Percentiles rank a stretch among this genome's conserved stretches.
These are phyloP conservation scores for Dendrocalamus sinicus DNA, from an alignment of 176 grass and related monocot genomes.

Conservation along the genomic window DNA sequence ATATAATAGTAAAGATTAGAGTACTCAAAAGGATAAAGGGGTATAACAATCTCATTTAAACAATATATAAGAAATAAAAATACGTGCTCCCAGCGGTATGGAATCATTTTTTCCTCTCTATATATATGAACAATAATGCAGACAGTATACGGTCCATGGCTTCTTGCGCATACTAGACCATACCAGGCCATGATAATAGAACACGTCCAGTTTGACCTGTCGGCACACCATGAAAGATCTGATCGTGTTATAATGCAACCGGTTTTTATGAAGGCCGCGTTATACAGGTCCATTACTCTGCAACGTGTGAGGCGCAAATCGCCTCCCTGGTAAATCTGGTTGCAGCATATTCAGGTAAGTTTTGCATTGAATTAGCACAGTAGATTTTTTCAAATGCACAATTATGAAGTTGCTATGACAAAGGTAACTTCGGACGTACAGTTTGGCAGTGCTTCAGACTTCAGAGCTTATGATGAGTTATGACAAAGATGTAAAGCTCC, in stretches of 20 bases:
- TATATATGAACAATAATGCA: slow-evolving; percentile 25
- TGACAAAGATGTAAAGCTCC: background rate
- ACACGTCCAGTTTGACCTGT: slow-evolving; percentile 32
- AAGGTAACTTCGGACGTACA: background rate
- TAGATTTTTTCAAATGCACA: background rate
- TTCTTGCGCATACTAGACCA: slow-evolving; percentile 17
- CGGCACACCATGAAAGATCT: slow-evolving; percentile 40
- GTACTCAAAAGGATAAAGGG: too few relatives aligned
- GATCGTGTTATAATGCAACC: background rate
- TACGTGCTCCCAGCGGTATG: too few relatives aligned
- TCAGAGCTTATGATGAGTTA: background rate
- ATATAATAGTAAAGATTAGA: too few relatives aligned
- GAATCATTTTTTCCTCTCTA: too few relatives aligned
- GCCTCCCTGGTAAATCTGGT: background rate
- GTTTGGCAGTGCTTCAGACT: background rate
- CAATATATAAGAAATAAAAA: too few relatives aligned
- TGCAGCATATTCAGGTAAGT: background rate
- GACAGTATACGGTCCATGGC: background rate
- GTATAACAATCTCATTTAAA: too few relatives aligned
- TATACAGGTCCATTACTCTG: slow-evolving; percentile 9
- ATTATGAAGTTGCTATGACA: background rate
- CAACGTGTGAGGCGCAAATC: slow-evolving; percentile 24
- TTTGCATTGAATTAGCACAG: background rate
- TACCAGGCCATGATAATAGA: slow-evolving; percentile 1
- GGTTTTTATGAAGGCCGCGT: slow-evolving; percentile 20